Percentiles rank a stretch among this genome's conserved stretches.
Conservation (phyloP, 2,329 filamentous ascomycete species). For the Coniochaeta sp. region DNA sequence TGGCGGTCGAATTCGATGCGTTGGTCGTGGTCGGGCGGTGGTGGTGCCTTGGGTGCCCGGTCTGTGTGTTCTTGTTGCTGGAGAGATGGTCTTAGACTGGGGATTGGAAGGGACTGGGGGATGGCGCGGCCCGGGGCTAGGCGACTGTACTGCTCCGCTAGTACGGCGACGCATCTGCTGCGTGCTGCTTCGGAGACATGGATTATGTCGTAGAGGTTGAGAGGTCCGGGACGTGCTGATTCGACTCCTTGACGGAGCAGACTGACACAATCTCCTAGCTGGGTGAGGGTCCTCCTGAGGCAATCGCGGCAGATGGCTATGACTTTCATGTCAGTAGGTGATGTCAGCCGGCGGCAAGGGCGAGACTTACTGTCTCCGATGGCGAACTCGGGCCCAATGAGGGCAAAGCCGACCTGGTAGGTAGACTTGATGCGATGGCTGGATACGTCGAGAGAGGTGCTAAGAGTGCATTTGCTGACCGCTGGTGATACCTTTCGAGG, state of each 20-base stretch:
- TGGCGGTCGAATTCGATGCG: conserved; percentile 15
- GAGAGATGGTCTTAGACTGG: conserved; percentile 8
- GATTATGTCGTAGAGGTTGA: conserved; percentile 25
- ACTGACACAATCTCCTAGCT: conserved; percentile 20
- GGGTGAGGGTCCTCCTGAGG: conserved; percentile 18
- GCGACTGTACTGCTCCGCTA: conserved; percentile 27
- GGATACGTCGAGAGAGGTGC: conserved; percentile 25
- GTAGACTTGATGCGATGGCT: conserved; percentile 19
- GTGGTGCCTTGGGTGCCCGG: conserved; percentile 4
- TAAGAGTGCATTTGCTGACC: conserved; percentile 22
- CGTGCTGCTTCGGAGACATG: conserved; percentile 26
- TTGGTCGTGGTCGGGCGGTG: conserved; percentile 1
- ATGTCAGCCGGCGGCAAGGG: not conserved
- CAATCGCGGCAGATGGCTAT: conserved; percentile 20
- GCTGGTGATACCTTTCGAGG: conserved; percentile 5
- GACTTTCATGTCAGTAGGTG: conserved; percentile 2
- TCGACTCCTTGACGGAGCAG: conserved; percentile 16
- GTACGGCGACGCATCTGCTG: conserved; percentile 19
- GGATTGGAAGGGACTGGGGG: conserved; percentile 17
- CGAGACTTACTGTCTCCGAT: conserved; percentile 24
- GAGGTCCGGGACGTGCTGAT: conserved; percentile 10
- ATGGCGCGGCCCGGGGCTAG: conserved; percentile 20
- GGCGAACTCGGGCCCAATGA: conserved; percentile 25
- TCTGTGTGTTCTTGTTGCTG: conserved; percentile 9
- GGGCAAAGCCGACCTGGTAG: conserved; percentile 22